Percentiles rank a stretch among this genome's conserved stretches.
These are phyloP conservation scores for Alternaria novae-zelandiae DNA, from an alignment of 2,329 filamentous ascomycete species.

Conservation along the genomic window DNA sequence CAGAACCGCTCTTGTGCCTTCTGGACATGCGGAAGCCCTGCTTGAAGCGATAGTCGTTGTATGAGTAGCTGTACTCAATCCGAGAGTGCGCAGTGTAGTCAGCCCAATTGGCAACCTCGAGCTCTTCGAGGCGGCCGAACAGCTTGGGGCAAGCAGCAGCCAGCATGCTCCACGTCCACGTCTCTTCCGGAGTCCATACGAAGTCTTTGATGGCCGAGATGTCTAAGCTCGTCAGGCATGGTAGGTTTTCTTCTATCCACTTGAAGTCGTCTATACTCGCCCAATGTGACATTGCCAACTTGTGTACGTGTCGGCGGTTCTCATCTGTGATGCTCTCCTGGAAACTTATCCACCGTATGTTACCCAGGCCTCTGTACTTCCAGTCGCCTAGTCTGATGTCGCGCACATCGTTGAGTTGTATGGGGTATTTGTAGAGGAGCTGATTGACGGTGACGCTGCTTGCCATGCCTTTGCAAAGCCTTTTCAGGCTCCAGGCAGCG, in stretches of 20 bases:
- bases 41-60: slow-evolving; percentile 47
- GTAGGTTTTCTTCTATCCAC: slow-evolving; percentile 48
- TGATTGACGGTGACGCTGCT: slow-evolving; percentile 37
- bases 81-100: slow-evolving; percentile 46
- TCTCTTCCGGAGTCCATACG: slow-evolving; percentile 46
- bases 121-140: slow-evolving; percentile 40
- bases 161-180: slow-evolving; percentile 46
- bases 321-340: slow-evolving; percentile 39
- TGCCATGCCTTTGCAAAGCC: slow-evolving; percentile 41
- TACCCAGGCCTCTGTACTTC: slow-evolving; percentile 39
- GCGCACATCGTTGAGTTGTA: slow-evolving; percentile 38
- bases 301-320: slow-evolving; percentile 42
- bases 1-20: slow-evolving; percentile 41
- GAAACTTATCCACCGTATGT: slow-evolving; percentile 41
- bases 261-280: slow-evolving; percentile 44
- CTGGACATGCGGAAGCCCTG: slow-evolving; percentile 43
- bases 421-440: slow-evolving; percentile 43
- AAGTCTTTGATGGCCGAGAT: slow-evolving; percentile 48
- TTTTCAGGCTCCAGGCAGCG: slow-evolving; percentile 43
- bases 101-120: slow-evolving; percentile 47
- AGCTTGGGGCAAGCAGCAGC: slow-evolving; percentile 40
- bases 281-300: slow-evolving; percentile 47
- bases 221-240: slow-evolving; percentile 40
- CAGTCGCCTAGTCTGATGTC: slow-evolving; percentile 43
- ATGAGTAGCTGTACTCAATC: slow-evolving; percentile 47